Evolutionary conservation across 306 rosid genomes (phyloP).

Genomic region (Dalbergia cochinchinensis): DNA sequence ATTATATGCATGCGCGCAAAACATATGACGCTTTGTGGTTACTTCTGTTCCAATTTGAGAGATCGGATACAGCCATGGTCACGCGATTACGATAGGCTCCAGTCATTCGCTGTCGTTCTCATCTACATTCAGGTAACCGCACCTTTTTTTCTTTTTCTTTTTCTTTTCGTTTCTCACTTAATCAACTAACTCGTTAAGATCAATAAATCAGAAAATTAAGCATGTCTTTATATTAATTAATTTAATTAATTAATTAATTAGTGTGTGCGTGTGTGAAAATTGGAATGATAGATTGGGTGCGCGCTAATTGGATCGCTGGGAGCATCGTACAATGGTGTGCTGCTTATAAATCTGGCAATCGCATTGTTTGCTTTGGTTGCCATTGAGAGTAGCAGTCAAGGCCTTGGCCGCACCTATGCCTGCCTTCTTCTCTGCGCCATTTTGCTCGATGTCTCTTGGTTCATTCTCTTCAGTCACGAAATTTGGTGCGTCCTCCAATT

Average conservation of each 20-base stretch:
- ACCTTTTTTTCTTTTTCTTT: background rate
- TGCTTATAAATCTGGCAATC: constrained; percentile 76
- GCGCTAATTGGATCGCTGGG: constrained; percentile 93
- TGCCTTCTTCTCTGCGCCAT: constrained; percentile 81
- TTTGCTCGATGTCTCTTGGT: constrained; percentile 82
- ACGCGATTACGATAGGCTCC: constrained; percentile 94
- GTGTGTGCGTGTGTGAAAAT: background rate
- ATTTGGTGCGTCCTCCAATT: constrained; percentile 66
- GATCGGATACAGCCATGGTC: constrained; percentile 84
- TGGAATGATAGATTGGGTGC: constrained; percentile 73
- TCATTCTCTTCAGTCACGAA: constrained; percentile 74
- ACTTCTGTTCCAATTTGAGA: constrained; percentile 53
- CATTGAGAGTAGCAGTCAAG: constrained; percentile 96
- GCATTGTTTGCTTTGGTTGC: constrained; percentile 94
- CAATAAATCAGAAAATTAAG: background rate
- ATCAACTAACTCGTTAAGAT: background rate
- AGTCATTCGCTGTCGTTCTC: constrained; percentile 77
- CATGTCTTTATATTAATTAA: background rate
- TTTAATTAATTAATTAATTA: background rate
- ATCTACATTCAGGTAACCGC: constrained; percentile 81
- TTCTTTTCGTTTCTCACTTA: no score
- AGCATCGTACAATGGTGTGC: constrained; percentile 87
- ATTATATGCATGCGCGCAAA: background rate
- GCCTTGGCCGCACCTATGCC: constrained; percentile 95
- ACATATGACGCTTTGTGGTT: constrained; percentile 80